A percentile compares a stretch with the other conserved stretches of the same genome.
phyloP scores from a whole-genome alignment of 73 alveolate species.

The Paraurostyla sp. region DNA sequence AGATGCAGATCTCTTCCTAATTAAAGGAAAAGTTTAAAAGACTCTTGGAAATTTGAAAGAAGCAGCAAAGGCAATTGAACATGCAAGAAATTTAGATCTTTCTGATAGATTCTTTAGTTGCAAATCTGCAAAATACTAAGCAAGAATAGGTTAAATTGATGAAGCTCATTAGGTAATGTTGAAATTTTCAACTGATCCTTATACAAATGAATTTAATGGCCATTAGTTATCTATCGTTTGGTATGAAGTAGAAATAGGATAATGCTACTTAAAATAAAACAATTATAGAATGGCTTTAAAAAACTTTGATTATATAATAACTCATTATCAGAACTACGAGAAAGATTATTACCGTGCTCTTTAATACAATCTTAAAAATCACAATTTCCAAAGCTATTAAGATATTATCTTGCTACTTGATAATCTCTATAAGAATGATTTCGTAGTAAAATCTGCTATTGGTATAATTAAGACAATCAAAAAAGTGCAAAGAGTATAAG shows the following conservation, averaged over 20 bases:
- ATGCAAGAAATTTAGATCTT: constrained; percentile 90
- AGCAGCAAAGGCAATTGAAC: constrained; percentile 80
- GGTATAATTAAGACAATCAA: constrained; percentile 61
- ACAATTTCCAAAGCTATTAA: constrained; percentile 72
- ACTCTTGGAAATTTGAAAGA: constrained; percentile 81
- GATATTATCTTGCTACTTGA: constrained; percentile 55
- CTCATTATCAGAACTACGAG: constrained; percentile 84
- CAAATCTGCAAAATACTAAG: constrained; percentile 82
- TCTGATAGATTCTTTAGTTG: constrained; percentile 96
- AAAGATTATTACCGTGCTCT: constrained; percentile 90
- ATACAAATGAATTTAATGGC: constrained; percentile 82
- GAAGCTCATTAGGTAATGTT: constrained; percentile 88
- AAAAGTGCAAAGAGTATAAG: neutral
- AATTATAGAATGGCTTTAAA: constrained; percentile 82
- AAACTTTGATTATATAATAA: constrained; percentile 82
- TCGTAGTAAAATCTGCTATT: constrained; percentile 55
- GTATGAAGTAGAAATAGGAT: constrained; percentile 92
- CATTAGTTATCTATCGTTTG: constrained; percentile 90
- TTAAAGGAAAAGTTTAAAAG: constrained; percentile 87
- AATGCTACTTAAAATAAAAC: constrained; percentile 80
- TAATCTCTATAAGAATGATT: constrained; percentile 59
- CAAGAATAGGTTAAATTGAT: constrained; percentile 81
- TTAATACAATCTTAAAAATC: constrained; percentile 84
- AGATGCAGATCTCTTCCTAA: constrained; percentile 86
- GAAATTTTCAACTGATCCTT: constrained; percentile 84